These are phyloP conservation scores for Scheffersomyces ergatensis DNA, from an alignment of 805 yeast species.

Conservation along the genomic window DNA sequence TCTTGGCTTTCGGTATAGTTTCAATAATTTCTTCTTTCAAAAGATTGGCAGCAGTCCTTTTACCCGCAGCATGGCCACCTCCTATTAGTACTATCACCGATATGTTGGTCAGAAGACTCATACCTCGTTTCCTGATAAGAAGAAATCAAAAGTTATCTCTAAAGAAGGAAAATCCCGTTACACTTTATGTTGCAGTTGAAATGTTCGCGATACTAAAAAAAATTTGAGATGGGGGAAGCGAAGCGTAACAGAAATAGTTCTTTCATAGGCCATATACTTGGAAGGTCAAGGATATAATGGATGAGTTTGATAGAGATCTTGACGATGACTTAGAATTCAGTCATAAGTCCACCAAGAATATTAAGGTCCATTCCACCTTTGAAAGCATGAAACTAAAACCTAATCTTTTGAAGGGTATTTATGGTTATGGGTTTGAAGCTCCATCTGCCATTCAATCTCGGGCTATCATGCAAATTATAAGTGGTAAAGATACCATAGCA, in stretches of 20 bases:
- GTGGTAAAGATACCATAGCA: slow-evolving; percentile 93
- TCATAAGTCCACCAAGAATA: slow-evolving; percentile 46
- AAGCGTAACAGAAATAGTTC: no score
- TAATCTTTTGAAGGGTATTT: slow-evolving; percentile 52
- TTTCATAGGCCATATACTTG: no score
- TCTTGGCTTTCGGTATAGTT: slow-evolving; percentile 7
- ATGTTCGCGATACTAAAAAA: no score
- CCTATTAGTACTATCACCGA: slow-evolving; percentile 47
- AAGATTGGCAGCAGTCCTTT: slow-evolving; percentile 32
- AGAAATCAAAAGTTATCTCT: no score
- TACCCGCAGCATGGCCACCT: slow-evolving; percentile 66
- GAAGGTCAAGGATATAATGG: no score
- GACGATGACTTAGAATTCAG: slow-evolving; percentile 53
- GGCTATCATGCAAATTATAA: slow-evolving; percentile 92
- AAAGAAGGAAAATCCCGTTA: no score
- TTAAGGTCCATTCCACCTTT: slow-evolving; percentile 49
- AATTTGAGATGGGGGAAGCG: no score
- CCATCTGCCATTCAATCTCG: slow-evolving; percentile 98
- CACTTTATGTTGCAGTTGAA: no score
- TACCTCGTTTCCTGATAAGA: neutral
- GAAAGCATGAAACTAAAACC: slow-evolving; percentile 42
- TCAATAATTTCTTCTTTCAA: slow-evolving; percentile 28
- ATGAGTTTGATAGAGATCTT: slow-evolving; percentile 59
- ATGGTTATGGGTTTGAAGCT: slow-evolving; percentile 88
- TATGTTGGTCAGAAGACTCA: slow-evolving; percentile 1